phyloP scores from a whole-genome alignment of 1,139 yeast species.

The Yamadazyma aaseri region DNA sequence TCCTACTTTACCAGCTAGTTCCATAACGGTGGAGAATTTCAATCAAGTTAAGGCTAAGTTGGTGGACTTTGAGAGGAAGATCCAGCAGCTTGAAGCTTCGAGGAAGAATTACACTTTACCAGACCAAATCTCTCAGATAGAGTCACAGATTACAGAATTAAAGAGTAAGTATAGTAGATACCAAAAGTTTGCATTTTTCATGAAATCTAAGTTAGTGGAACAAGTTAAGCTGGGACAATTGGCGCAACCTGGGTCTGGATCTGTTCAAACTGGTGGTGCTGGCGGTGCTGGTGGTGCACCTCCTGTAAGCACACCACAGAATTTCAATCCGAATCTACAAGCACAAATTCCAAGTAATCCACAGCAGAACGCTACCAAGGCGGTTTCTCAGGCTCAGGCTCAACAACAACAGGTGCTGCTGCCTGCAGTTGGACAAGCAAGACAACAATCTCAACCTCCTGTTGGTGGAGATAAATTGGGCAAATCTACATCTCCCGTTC shows the following conservation, averaged over 20 bases:
- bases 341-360: slow-evolving; percentile 4
- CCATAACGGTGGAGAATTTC: slow-evolving; percentile 41
- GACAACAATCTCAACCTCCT: slow-evolving; percentile 7
- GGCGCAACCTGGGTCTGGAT: slow-evolving; percentile 4
- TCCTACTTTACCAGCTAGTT: slow-evolving; percentile 26
- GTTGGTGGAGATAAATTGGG: slow-evolving; percentile 5
- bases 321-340: background rate
- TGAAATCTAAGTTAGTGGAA: slow-evolving; percentile 39
- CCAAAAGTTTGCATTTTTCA: slow-evolving; percentile 39
- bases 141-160: slow-evolving; percentile 35
- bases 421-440: slow-evolving; percentile 5
- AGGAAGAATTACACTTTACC: slow-evolving; percentile 25
- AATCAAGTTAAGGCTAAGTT: slow-evolving; percentile 39
- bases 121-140: slow-evolving; percentile 34
- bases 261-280: slow-evolving; percentile 7
- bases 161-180: slow-evolving; percentile 35
- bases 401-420: slow-evolving; percentile 1
- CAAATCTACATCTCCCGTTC: slow-evolving; percentile 11
- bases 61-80: slow-evolving; percentile 44
- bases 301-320: background rate
- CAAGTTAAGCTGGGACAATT: slow-evolving; percentile 22
- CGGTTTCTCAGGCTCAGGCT: slow-evolving; percentile 6
- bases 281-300: slow-evolving; percentile 7
- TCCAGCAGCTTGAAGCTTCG: slow-evolving; percentile 26
- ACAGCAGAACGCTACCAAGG: slow-evolving; percentile 6